These are phyloP conservation scores for Linum tenue DNA, from an alignment of 345 rosid species.

Conservation along the genomic window DNA sequence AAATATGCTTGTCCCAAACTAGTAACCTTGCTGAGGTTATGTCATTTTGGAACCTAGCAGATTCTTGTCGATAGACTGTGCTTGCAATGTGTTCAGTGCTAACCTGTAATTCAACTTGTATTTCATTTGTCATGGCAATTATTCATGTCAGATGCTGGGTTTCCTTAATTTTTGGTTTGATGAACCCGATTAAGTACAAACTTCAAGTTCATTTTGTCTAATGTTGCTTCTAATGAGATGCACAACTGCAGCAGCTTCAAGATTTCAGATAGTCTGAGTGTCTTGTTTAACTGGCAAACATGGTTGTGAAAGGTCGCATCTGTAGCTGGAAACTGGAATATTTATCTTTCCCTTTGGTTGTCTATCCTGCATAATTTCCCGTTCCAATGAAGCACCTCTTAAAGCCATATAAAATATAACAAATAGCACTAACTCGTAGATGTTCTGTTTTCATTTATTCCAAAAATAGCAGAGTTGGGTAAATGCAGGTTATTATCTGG, in stretches of 20 bases:
- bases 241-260: no score
- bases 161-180: background rate
- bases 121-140: background rate
- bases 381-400: background rate
- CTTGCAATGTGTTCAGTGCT: background rate
- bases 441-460: background rate
- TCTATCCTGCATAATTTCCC: background rate
- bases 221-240: no score
- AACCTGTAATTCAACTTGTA: background rate
- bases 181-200: background rate
- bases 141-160: background rate
- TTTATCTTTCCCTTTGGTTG: background rate
- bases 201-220: background rate
- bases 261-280: no score
- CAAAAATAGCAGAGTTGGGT: background rate
- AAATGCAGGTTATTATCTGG: background rate
- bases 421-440: background rate
- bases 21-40: background rate
- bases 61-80: background rate
- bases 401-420: background rate
- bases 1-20: no score
- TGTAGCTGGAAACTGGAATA: no score
- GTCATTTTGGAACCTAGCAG: background rate
- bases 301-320: no score
- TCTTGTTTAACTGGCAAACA: no score